Base-by-base conservation (phyloP, 192 early-diverging fungal genomes). In the Coemansia sp. region DNA sequence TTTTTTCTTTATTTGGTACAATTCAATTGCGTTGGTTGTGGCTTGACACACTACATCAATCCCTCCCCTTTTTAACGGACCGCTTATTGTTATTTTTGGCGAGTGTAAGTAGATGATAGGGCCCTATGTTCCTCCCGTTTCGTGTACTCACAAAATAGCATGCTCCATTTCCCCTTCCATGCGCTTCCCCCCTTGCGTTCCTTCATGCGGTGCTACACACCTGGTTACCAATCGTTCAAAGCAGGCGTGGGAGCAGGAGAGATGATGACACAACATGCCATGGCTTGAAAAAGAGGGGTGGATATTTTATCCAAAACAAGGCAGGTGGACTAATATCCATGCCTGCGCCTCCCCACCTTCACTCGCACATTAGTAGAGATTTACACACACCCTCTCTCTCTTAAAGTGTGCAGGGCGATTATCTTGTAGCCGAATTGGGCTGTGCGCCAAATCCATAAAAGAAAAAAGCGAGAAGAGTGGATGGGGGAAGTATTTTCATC, bases 391-490 rank as follows among this genome's bases (percentile, higher is more conserved):
- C 26, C 26, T 55, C 24, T 14, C 11, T 48, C n/a, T 16, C 42
- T 43, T 18, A 18, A 43, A 18, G 20, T 4, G 45, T 26, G 28
- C 51, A 16, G 31, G 51, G 51, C 26, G 51, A 55, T 55, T 55
- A 55, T 55, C 51, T 55, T 55, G 51, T 55, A 55, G 51, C 51
- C 51, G 7, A 33, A 55, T 55, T 55, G 51, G 28, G 51, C 51
- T 55, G 51, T 55, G 48, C 48, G 48, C 48, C 23, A 51, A 24
- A 46, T 18, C 24, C 48, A 24, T 11, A 18, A 45, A 9, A 45
- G 9, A 14, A 18, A 45, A 9, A 45, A 21, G 26, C 51, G 40
- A 51, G 9, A 51, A 51, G 26, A 5, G 24, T 51, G 48, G 48
- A 26, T 26, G 51, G 26, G 26, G 26, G 26, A 9, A 2, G 26